Percentiles rank a stretch among this genome's conserved stretches.
These are phyloP conservation scores for Gonapodya sp. DNA, from an alignment of 192 early-diverging fungal species.

Conservation along the genomic window DNA sequence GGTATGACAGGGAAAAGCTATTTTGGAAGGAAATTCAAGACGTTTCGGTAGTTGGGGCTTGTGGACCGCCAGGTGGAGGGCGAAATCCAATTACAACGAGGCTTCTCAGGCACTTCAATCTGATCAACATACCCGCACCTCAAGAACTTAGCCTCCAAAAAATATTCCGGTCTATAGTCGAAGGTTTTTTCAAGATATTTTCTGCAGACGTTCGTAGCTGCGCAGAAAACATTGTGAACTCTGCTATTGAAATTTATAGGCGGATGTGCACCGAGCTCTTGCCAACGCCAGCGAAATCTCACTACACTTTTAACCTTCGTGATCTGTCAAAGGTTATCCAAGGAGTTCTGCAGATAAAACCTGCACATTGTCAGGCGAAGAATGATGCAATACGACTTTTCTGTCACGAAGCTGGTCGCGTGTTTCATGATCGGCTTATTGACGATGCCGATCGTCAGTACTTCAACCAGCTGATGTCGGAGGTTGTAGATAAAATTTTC, in stretches of 20 bases:
- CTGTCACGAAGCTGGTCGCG: conserved; percentile 44
- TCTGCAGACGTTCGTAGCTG: conserved; percentile 37
- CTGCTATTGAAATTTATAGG: conserved; percentile 42
- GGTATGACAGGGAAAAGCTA: conserved; percentile 54
- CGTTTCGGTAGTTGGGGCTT: conserved; percentile 52
- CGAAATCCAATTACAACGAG: conserved; percentile 40
- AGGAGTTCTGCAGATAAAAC: conserved; percentile 44
- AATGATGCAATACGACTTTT: conserved; percentile 43
- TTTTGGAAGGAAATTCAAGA: conserved; percentile 59
- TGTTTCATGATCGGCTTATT: conserved; percentile 51
- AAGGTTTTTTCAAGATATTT: conserved; percentile 44
- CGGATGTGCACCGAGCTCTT: conserved; percentile 43
- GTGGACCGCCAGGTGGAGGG: conserved; percentile 55
- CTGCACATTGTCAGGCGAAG: conserved; percentile 42
- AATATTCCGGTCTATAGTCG: conserved; percentile 46
- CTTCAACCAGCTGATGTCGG: conserved; percentile 39
- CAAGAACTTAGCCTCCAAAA: conserved; percentile 40
- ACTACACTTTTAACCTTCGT: conserved; percentile 55
- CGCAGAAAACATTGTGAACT: conserved; percentile 42
- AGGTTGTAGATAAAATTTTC: conserved; percentile 39
- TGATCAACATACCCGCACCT: conserved; percentile 50
- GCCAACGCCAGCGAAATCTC: conserved; percentile 53
- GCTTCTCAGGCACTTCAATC: conserved; percentile 48
- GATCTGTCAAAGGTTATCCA: conserved; percentile 55
- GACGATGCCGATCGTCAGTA: conserved; percentile 34